Conservation (phyloP, 139 green algal genomes). For the Chlorella sp. region DNA sequence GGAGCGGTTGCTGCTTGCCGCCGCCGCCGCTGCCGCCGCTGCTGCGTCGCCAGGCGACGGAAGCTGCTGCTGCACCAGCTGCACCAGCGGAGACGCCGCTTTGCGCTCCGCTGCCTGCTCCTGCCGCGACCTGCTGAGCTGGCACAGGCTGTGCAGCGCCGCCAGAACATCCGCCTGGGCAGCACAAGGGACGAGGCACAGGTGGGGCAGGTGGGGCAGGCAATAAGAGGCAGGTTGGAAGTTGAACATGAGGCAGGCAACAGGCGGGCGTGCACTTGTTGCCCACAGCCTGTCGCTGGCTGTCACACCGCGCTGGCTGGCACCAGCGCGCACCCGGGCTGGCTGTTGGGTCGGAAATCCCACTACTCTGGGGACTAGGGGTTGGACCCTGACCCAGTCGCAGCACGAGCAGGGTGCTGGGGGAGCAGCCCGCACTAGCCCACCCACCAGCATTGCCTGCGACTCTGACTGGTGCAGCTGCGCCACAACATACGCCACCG, state of each 20-base stretch:
- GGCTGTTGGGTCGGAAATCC: neutral
- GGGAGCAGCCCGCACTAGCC: neutral
- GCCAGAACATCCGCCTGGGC: slow-evolving; percentile 69
- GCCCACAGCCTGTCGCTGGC: no score
- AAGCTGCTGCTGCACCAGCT: neutral
- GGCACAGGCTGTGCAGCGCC: slow-evolving; percentile 84
- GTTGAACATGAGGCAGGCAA: no score
- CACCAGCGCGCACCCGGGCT: neutral
- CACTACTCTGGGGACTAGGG: no score
- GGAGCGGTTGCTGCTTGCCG: slow-evolving; percentile 35
- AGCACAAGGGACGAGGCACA: slow-evolving; percentile 26
- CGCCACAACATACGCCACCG: slow-evolving; percentile 58
- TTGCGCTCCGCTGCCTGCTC: slow-evolving; percentile 67
- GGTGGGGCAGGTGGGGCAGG: neutral
- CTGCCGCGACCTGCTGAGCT: slow-evolving; percentile 73
- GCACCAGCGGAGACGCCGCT: slow-evolving; percentile 65
- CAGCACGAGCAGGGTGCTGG: no score
- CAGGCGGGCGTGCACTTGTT: no score
- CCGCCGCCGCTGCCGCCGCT: slow-evolving; percentile 4
- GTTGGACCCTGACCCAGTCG: no score
- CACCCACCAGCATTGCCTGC: neutral
- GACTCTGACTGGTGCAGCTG: slow-evolving; percentile 29
- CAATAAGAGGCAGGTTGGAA: neutral
- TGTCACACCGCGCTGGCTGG: neutral
- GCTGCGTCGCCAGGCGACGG: neutral